Evolutionary conservation across 306 rosid species (phyloP).

Genomic region (Medicago ruthenica): DNA sequence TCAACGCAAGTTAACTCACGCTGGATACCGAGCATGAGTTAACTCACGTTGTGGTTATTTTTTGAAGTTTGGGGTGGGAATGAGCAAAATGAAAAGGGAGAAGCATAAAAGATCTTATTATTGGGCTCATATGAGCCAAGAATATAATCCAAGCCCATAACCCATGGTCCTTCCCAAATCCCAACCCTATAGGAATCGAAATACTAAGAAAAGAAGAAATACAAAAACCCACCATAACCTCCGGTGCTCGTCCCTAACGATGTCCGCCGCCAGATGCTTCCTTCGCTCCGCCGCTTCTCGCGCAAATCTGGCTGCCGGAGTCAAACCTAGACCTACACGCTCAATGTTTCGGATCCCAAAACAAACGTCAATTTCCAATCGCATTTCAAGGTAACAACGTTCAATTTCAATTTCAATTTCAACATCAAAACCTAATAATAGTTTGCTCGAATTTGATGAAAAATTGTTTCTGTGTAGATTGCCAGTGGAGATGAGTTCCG

Average conservation of each 20-base stretch:
- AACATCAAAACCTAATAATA: constrained; percentile 7
- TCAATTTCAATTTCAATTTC: neutral
- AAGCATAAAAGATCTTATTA: neutral
- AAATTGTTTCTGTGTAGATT: constrained; percentile 51
- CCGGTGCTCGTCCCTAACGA: constrained; percentile 30
- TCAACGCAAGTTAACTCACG: no score
- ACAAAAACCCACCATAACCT: constrained; percentile 42
- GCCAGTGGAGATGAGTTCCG: constrained; percentile 80
- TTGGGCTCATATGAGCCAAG: neutral
- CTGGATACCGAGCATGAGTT: no score
- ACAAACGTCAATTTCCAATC: constrained; percentile 60
- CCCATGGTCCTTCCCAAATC: neutral
- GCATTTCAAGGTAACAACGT: constrained; percentile 64
- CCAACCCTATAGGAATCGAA: neutral
- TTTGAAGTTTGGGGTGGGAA: no score
- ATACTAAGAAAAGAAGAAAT: neutral
- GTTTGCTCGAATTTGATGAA: constrained; percentile 4
- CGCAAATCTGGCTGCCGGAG: constrained; percentile 56
- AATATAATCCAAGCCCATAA: neutral
- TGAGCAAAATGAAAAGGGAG: no score
- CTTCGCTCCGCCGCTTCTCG: constrained; percentile 71
- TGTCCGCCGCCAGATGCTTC: constrained; percentile 86
- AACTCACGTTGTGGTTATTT: no score
- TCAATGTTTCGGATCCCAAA: constrained; percentile 61
- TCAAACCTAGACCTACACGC: constrained; percentile 48